These are phyloP conservation scores for Toxicodendron radicans DNA, from an alignment of 345 rosid genomes.

Conservation along the genomic window DNA sequence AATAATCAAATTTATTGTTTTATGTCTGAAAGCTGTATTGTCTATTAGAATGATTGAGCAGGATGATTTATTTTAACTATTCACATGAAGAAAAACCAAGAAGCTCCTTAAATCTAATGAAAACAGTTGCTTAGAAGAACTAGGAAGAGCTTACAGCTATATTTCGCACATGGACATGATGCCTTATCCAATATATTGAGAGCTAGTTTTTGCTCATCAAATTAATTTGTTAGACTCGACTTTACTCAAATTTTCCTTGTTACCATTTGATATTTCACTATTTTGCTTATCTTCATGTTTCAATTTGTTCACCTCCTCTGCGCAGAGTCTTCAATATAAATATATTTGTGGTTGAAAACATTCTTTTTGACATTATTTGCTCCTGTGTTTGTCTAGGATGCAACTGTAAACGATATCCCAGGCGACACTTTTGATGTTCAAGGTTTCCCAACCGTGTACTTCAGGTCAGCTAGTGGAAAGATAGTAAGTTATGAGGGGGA, in stretches of 20 bases:
- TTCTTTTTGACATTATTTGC: not conserved
- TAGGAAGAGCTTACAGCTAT: not conserved
- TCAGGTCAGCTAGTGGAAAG: slow-evolving; percentile 71
- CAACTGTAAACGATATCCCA: slow-evolving; percentile 80
- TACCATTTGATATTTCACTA: not conserved
- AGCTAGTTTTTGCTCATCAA: not conserved
- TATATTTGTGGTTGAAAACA: not conserved
- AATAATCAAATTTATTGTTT: not conserved
- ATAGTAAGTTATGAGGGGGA: slow-evolving; percentile 60
- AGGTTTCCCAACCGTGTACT: slow-evolving; percentile 86
- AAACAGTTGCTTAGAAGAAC: not conserved
- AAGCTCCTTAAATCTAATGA: not conserved
- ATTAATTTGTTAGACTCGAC: not conserved
- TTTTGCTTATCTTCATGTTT: not conserved
- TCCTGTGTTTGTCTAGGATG: slow-evolving; percentile 50
- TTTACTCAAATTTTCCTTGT: not conserved
- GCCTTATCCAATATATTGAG: not conserved
- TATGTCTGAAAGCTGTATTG: not conserved
- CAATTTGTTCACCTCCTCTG: not conserved
- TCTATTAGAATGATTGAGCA: not conserved
- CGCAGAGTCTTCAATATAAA: not conserved
- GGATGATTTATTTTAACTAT: too few relatives aligned
- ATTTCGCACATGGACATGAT: not conserved
- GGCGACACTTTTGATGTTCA: slow-evolving; percentile 64
- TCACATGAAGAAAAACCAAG: too few relatives aligned